Base-by-base conservation (phyloP, 768 basidiomycete genomes). In the Grammothele lineata region DNA sequence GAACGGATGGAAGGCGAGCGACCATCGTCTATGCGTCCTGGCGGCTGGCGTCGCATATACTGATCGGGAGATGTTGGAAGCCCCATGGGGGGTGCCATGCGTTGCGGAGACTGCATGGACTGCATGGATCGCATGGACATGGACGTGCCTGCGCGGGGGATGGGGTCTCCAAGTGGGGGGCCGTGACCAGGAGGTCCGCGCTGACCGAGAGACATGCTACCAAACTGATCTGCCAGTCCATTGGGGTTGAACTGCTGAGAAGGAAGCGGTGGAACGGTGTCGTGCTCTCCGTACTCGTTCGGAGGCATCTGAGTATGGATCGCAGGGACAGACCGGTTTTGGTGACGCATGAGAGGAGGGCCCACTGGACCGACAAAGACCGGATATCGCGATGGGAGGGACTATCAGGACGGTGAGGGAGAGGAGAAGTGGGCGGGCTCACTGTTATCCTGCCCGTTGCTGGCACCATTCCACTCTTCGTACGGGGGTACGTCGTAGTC, bases 101-200 rank as follows among this genome's bases (percentile, higher is more conserved):
- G 47, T 15, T 55, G 54, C 3, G 50, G 48, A 3, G 57, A 48
- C 30, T 52, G 55, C 45, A 46, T 37, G n/a, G 57, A 59, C 22
- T 50, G 52, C 47, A 51, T 45, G 32, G 51, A 53, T 5, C 51
- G 42, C 55, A 57, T 56, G 14, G 58, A 56, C 45, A 60, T 57
- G 14, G 82, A 77, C 17, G 81, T 82, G 15, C 74, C 74, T 4
- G 75, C 71, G 23, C 81, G 74, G 46, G 73, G 71, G 12, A 81
- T 63, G 37, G 77, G 75, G 51, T 83, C 81, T 27, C 55, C 43
- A 11, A 45, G 5, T 37, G 63, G 63, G 18, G 65, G 50, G 37
- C 63, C 62, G 17, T 60, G 62, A 23, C 66, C 58, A n/a, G 54
- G 53, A 19, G 69, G 67, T 36, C 80, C 79, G 43, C 32, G 46